Percentiles rank a stretch among this genome's conserved stretches.
Conservation (phyloP, 805 yeast species). For the Pichia cabralensis region DNA sequence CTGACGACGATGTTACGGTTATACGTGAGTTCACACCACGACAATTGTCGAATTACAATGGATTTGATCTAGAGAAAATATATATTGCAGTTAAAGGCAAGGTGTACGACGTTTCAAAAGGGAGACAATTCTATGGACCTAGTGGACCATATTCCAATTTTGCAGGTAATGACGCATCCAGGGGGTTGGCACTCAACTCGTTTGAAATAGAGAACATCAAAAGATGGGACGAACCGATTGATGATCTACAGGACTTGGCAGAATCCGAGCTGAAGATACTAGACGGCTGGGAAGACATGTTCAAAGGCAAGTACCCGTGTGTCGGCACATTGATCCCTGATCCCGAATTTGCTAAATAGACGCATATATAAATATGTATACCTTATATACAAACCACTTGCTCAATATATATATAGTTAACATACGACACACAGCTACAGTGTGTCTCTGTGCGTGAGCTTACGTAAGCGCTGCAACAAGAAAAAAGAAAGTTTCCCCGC, state of each 20-base stretch:
- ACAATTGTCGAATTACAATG: conserved; percentile 67
- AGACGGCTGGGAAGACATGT: conserved; percentile 79
- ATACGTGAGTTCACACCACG: conserved; percentile 57
- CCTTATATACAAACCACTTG: too few relatives aligned
- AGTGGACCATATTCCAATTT: conserved; percentile 90
- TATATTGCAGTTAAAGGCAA: conserved; percentile 78
- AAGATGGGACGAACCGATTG: conserved; percentile 69
- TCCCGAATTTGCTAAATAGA: conserved; percentile 7
- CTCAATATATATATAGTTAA: too few relatives aligned
- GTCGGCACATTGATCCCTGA: conserved; percentile 62
- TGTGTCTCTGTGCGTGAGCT: too few relatives aligned
- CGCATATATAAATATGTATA: too few relatives aligned
- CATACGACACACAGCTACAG: too few relatives aligned
- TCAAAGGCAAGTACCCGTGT: conserved; percentile 68
- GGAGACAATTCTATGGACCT: conserved; percentile 86
- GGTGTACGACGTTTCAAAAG: conserved; percentile 75
- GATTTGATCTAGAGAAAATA: conserved; percentile 69
- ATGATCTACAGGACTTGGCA: conserved; percentile 51
- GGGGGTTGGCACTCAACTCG: conserved; percentile 84
- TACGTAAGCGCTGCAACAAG: too few relatives aligned
- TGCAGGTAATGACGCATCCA: conserved; percentile 92
- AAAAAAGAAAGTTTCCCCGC: too few relatives aligned
- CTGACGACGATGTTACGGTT: conserved; percentile 16
- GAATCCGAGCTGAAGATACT: conserved; percentile 55
- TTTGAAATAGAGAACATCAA: conserved; percentile 62